These are phyloP conservation scores for Mycena leptocephala DNA, from an alignment of 768 basidiomycete genomes.

Conservation along the genomic window DNA sequence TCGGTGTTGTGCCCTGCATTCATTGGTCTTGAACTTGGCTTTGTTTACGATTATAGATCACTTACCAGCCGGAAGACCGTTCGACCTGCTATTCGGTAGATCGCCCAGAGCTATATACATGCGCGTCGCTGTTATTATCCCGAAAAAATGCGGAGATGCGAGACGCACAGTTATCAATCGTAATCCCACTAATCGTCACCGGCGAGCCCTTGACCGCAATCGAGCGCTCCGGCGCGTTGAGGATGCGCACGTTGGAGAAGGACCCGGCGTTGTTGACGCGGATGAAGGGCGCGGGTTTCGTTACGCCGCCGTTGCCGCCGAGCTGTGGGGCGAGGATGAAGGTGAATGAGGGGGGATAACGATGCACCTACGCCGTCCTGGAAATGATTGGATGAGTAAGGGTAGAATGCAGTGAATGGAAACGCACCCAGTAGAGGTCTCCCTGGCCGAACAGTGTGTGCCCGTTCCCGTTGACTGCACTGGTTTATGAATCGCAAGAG, in stretches of 20 bases:
- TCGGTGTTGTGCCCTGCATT: conserved; percentile 34
- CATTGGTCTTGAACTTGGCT: not conserved
- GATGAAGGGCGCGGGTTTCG: conserved; percentile 35
- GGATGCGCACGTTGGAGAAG: conserved; percentile 30
- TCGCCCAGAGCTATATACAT: conserved; percentile 6
- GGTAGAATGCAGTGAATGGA: not conserved
- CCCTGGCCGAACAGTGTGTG: conserved; percentile 29
- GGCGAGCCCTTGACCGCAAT: conserved; percentile 28
- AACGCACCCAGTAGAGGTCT: conserved; percentile 26
- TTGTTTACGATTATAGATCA: conserved; percentile 6
- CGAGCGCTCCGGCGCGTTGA: conserved; percentile 34
- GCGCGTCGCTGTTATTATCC: conserved; percentile 9
- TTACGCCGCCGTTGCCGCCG: conserved; percentile 32
- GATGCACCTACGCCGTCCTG: conserved; percentile 12
- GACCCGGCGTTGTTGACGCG: conserved; percentile 32
- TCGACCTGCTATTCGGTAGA: conserved; percentile 37
- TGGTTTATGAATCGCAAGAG: not conserved
- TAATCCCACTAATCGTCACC: conserved; percentile 32
- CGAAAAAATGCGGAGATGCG: conserved; percentile 4
- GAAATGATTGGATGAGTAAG: conserved; percentile 2
- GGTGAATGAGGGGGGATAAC: not conserved
- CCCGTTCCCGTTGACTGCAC: conserved; percentile 18
- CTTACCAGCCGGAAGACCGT: conserved; percentile 31
- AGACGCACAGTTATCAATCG: conserved; percentile 34
- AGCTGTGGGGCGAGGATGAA: conserved; percentile 6